These are phyloP conservation scores for Citrus inodora DNA, from an alignment of 345 rosid species.

Conservation along the genomic window DNA sequence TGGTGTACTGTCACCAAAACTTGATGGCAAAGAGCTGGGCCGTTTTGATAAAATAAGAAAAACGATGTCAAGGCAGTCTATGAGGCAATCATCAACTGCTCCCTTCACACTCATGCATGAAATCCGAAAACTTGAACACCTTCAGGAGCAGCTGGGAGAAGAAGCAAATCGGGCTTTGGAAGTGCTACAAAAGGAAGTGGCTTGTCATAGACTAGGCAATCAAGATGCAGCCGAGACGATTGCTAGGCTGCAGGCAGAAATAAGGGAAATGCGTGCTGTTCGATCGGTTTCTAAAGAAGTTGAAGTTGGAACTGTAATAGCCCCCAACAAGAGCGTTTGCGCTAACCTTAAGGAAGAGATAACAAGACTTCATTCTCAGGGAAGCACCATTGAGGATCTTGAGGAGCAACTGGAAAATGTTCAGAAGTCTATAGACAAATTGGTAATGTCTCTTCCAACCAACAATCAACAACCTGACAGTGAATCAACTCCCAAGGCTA, in stretches of 20 bases:
- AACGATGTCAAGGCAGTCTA: slow-evolving; percentile 67
- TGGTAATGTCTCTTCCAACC: slow-evolving; percentile 95
- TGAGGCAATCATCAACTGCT: slow-evolving; percentile 92
- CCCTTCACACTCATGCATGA: slow-evolving; percentile 97
- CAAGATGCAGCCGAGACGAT: slow-evolving; percentile 99
- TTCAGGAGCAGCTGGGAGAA: slow-evolving; percentile 94
- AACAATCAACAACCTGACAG: slow-evolving; percentile 31
- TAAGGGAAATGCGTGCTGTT: slow-evolving; percentile 82
- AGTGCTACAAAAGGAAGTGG: slow-evolving; percentile 95
- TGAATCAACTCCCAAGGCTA: slow-evolving; percentile 59
- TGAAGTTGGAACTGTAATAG: slow-evolving; percentile 49
- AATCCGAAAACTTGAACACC: slow-evolving; percentile 98
- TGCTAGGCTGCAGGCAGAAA: slow-evolving; percentile 96
- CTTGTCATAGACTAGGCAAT: slow-evolving; percentile 94
- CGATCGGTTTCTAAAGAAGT: slow-evolving; percentile 50
- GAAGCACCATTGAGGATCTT: slow-evolving; percentile 86
- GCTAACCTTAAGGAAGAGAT: slow-evolving; percentile 98
- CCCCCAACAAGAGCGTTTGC: slow-evolving; percentile 81
- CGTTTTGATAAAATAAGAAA: slow-evolving; percentile 57
- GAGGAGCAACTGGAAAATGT: slow-evolving; percentile 97
- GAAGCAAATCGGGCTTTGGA: slow-evolving; percentile 96
- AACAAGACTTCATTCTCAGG: slow-evolving; percentile 97
- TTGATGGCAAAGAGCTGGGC: slow-evolving; percentile 48
- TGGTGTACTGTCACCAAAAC: slow-evolving; percentile 50
- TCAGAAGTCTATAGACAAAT: slow-evolving; percentile 92